Evolutionary conservation across 2,329 filamentous ascomycete genomes (phyloP).

Genomic region (Pyricularia pennisetigena): DNA sequence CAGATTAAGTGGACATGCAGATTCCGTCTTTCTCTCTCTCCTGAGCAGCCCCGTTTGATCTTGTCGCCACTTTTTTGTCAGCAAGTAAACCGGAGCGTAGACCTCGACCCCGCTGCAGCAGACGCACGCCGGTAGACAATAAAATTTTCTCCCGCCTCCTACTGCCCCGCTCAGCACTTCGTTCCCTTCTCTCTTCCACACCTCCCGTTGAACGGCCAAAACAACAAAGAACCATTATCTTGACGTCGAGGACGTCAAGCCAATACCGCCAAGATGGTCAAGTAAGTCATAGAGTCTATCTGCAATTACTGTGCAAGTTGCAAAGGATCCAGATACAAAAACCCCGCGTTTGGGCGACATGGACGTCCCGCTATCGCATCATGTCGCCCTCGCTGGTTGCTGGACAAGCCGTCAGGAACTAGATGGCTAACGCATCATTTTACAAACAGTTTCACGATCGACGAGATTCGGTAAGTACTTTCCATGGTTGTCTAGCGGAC

Average conservation of each 20-base stretch:
- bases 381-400: neutral
- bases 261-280: slow-evolving; percentile 97
- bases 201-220: slow-evolving; percentile 4
- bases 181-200: slow-evolving; percentile 4
- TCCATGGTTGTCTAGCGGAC: slow-evolving; percentile 2
- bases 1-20: neutral
- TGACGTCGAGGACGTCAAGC: slow-evolving; percentile 12
- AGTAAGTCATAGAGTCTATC: slow-evolving; percentile 58
- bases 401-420: neutral
- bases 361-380: neutral
- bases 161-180: slow-evolving; percentile 3
- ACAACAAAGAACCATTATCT: slow-evolving; percentile 16
- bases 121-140: slow-evolving; percentile 2
- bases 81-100: neutral
- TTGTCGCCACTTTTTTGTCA: slow-evolving; percentile 7
- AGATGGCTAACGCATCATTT: neutral
- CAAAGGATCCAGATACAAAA: neutral
- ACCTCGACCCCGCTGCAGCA: neutral
- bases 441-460: slow-evolving; percentile 64
- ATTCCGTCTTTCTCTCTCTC: neutral
- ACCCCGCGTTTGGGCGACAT: neutral
- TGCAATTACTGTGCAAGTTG: neutral
- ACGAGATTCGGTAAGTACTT: slow-evolving; percentile 60
- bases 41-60: neutral
- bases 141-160: slow-evolving; percentile 6